Evolutionary conservation across 495 filamentous ascomycete species (phyloP).

Genomic region (Hypoxylon lenormandii): DNA sequence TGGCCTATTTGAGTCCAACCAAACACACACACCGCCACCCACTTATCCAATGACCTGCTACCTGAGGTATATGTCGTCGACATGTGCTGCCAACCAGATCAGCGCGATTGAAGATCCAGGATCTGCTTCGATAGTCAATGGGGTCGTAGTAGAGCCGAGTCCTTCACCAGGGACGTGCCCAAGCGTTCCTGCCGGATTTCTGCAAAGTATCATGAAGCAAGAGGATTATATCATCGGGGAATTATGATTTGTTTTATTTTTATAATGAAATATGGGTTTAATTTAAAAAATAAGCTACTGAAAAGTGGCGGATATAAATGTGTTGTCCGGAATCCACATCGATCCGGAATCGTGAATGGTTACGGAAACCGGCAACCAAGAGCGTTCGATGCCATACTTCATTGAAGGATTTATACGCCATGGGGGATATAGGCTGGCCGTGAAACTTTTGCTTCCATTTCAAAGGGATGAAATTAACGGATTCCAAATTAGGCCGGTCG

Average conservation of each 20-base stretch:
- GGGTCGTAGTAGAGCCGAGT: slow-evolving; percentile 21
- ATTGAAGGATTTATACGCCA: too few species aligned
- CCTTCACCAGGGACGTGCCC: slow-evolving; percentile 26
- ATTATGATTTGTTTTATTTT: slow-evolving; percentile 29
- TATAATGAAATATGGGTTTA: slow-evolving; percentile 27
- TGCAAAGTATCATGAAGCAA: slow-evolving; percentile 20
- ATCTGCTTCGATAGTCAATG: slow-evolving; percentile 30
- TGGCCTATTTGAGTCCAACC: slow-evolving; percentile 16
- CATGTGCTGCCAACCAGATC: slow-evolving; percentile 40
- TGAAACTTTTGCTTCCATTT: too few species aligned
- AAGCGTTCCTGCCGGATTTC: background rate
- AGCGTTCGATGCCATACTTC: too few species aligned
- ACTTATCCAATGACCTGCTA: slow-evolving; percentile 27
- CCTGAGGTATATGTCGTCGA: slow-evolving; percentile 28
- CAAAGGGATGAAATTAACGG: too few species aligned
- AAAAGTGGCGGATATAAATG: slow-evolving; percentile 13
- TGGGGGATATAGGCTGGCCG: too few species aligned
- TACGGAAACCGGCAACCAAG: too few species aligned
- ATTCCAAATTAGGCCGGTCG: too few species aligned
- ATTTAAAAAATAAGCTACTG: slow-evolving; percentile 25
- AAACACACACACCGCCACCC: slow-evolving; percentile 13
- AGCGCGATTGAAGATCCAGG: slow-evolving; percentile 21
- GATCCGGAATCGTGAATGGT: too few species aligned
- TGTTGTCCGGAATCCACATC: too few species aligned
- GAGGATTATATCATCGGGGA: slow-evolving; percentile 24